These are phyloP conservation scores for Penicillium concentricum DNA, from an alignment of 2,329 filamentous ascomycete genomes.

Conservation along the genomic window DNA sequence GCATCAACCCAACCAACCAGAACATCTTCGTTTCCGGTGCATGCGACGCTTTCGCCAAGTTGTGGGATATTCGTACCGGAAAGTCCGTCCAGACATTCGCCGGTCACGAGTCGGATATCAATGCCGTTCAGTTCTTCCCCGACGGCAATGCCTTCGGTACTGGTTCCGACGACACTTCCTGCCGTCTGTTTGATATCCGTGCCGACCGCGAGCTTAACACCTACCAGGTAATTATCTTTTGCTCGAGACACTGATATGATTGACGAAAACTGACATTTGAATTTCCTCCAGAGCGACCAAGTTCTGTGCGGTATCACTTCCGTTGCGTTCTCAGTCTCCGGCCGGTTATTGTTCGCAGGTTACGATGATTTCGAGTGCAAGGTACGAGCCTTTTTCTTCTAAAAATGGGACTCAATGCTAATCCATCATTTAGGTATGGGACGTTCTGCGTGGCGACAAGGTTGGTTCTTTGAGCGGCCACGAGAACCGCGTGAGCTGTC, in stretches of 20 bases:
- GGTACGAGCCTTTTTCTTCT: conserved; percentile 53
- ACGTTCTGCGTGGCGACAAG: conserved; percentile 93
- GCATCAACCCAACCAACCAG: conserved; percentile 97
- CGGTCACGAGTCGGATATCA: conserved; percentile 98
- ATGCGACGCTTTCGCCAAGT: conserved; percentile 96
- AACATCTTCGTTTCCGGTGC: conserved; percentile 99
- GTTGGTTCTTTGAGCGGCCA: conserved; percentile 95
- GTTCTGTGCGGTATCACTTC: conserved; percentile 98
- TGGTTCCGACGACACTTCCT: conserved; percentile 95
- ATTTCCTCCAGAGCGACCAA: conserved; percentile 73
- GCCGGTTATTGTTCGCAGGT: conserved; percentile 89
- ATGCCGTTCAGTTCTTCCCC: conserved; percentile 99
- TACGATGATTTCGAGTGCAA: conserved; percentile 99
- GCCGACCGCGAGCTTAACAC: conserved; percentile 78
- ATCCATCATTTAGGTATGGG: conserved; percentile 74
- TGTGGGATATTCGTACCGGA: conserved; percentile 97
- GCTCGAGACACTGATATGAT: conserved; percentile 4
- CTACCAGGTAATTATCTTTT: conserved; percentile 57
- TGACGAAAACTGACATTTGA: neutral
- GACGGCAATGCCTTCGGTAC: conserved; percentile 98
- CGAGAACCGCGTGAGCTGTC: conserved; percentile 97
- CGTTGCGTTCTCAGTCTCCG: conserved; percentile 95
- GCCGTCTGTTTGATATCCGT: conserved; percentile 94
- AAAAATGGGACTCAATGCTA: conserved; percentile 4
- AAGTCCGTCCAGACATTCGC: conserved; percentile 99